These are phyloP conservation scores for Chlorella sp. DNA, from an alignment of 139 green algal genomes.

Conservation along the genomic window DNA sequence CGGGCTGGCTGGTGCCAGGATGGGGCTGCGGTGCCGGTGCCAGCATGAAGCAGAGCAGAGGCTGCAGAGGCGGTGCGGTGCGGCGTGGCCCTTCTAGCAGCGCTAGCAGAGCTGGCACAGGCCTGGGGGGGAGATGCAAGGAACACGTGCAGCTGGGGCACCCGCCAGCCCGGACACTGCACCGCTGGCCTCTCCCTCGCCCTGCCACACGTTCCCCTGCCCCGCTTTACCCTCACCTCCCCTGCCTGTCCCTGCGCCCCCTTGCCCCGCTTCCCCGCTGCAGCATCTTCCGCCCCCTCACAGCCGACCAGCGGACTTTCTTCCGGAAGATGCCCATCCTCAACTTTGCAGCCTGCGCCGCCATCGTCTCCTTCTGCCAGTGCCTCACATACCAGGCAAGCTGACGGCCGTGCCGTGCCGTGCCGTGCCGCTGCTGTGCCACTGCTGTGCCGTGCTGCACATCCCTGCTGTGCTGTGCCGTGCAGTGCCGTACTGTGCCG, in stretches of 20 bases:
- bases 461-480: too few species aligned
- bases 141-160: too few species aligned
- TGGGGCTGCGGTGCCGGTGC: too few species aligned
- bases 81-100: not conserved
- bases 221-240: too few species aligned
- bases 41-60: too few species aligned
- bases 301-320: conserved; percentile 4
- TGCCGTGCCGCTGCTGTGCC: too few species aligned
- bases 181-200: too few species aligned
- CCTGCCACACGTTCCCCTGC: too few species aligned
- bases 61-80: not conserved
- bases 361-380: conserved; percentile 5
- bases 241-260: not conserved
- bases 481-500: not conserved
- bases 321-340: not conserved
- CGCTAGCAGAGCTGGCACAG: not conserved
- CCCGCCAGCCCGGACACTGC: too few species aligned
- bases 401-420: not conserved
- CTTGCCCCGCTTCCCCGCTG: not conserved
- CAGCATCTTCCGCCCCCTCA: not conserved
- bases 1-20: too few species aligned
- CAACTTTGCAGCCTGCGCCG: not conserved
- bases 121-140: too few species aligned
- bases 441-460: too few species aligned
- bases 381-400: not conserved